Base-by-base conservation (phyloP, 2,329 filamentous ascomycete genomes). In the Colletotrichum higginsianum region DNA sequence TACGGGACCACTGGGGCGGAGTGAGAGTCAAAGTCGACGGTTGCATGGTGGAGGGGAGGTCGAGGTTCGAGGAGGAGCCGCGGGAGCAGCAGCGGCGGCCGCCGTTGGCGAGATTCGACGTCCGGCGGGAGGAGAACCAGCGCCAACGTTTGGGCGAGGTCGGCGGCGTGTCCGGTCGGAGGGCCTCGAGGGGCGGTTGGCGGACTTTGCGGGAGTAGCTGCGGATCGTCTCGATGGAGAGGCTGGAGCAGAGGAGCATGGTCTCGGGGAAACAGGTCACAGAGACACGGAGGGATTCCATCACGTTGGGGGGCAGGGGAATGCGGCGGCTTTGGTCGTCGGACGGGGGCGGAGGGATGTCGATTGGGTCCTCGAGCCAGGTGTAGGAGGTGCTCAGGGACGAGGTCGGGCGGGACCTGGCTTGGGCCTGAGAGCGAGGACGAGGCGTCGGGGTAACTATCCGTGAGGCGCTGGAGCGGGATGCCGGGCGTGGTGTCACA, bases 191-290 rank as follows among this genome's bases (percentile, higher is more conserved):
- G 11, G 66, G 65, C 15, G 75, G 80, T n/a, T 86, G 87, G 58
- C 83, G 84, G 49, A 89, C 77, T 75, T 89, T 89, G 62, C 83
- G 86, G 0, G 87, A 86, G 74, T 89, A 89, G 38, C 84, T 79
- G 18, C 89, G 86, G 68, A 91, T 89, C 0, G 86, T 89, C 77
- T 90, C 88, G 60, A 90, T 82, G 0, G 88, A 86, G 5, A 90
- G 80, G 75, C 86, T 89, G 0, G 84, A 86, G 6, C 87, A 86
- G 13, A 86, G 80, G 1, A 90, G 84, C 85, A 90, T 89, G 1
- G 88, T 89, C 74, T 89, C 88, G 0, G 88, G 88, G 73, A 91
- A 91, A 74, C 86, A 89, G 6, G 84, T 80, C 13, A 89, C 84
- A 0, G 86, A 88, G 7, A 89, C 83, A 38, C 86, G 81, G 4